These are phyloP conservation scores for Fusarium chaquense DNA, from an alignment of 2,329 filamentous ascomycete genomes.

Conservation along the genomic window DNA sequence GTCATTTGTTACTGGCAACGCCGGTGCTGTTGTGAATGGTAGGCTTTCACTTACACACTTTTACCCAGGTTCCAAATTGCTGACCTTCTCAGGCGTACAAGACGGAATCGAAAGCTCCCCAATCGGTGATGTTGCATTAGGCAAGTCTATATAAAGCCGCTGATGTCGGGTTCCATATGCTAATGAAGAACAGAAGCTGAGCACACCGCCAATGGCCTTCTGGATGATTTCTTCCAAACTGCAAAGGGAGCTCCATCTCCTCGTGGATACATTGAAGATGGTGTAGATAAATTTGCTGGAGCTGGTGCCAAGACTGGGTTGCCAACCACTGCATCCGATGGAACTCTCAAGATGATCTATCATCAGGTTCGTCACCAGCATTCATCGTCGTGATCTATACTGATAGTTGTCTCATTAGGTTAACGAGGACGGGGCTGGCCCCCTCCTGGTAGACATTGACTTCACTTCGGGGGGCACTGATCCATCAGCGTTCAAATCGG, in stretches of 20 bases:
- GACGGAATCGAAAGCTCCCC: conserved; percentile 7
- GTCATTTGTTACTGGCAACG: conserved; percentile 13
- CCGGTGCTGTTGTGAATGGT: conserved; percentile 12
- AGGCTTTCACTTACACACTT: background rate
- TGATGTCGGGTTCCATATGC: background rate
- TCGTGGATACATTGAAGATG: conserved; percentile 12
- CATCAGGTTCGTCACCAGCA: conserved; percentile 8
- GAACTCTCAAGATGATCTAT: conserved; percentile 18
- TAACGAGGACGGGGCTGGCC: conserved; percentile 13
- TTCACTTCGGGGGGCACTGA: conserved; percentile 13
- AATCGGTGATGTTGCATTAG: background rate
- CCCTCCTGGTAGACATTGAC: conserved; percentile 3
- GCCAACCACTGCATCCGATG: conserved; percentile 6
- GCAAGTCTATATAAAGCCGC: background rate
- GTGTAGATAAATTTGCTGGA: background rate
- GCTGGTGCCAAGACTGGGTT: background rate
- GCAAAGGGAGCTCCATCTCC: conserved; percentile 14
- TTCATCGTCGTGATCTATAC: background rate
- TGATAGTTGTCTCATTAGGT: background rate
- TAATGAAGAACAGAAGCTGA: conserved; percentile 1
- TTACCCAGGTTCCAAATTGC: background rate
- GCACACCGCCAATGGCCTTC: background rate
- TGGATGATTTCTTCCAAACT: conserved; percentile 13
- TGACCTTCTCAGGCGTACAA: conserved; percentile 5
- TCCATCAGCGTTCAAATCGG: conserved; percentile 10